phyloP scores from a whole-genome alignment of 768 basidiomycete genomes.

The Rhodotorula babjevae region DNA sequence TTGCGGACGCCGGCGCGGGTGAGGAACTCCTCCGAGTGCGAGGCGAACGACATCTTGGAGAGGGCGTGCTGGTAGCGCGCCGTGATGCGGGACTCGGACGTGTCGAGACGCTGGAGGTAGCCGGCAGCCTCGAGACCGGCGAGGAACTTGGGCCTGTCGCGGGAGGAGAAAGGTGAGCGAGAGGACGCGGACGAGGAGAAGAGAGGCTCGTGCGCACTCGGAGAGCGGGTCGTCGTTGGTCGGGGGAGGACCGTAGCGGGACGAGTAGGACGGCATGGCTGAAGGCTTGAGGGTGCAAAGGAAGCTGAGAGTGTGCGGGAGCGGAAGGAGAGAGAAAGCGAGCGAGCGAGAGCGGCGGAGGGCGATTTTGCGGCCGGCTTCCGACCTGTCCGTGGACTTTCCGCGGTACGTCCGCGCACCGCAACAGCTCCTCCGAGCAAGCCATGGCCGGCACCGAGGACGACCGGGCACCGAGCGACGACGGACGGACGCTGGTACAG shows the following conservation, averaged over 20 bases:
- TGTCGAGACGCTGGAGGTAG: slow-evolving; percentile 37
- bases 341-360: neutral
- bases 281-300: too few relatives aligned
- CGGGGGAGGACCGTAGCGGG: neutral
- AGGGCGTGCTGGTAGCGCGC: slow-evolving; percentile 37
- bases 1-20: slow-evolving; percentile 28
- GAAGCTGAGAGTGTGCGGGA: neutral
- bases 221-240: slow-evolving; percentile 20
- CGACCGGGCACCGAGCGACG: neutral
- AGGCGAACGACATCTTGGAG: slow-evolving; percentile 32
- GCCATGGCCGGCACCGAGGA: too few relatives aligned
- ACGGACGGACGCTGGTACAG: too few relatives aligned
- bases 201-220: slow-evolving; percentile 4
- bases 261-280: too few relatives aligned
- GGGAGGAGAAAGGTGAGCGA: too few relatives aligned
- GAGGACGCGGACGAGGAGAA: neutral
- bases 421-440: too few relatives aligned
- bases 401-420: neutral
- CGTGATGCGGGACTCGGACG: slow-evolving; percentile 30
- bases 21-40: slow-evolving; percentile 35
- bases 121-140: slow-evolving; percentile 36
- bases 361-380: too few relatives aligned
- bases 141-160: slow-evolving; percentile 26
- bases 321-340: neutral
- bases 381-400: neutral